phyloP scores from a whole-genome alignment of 306 rosid genomes.

The Acmispon strigosus region DNA sequence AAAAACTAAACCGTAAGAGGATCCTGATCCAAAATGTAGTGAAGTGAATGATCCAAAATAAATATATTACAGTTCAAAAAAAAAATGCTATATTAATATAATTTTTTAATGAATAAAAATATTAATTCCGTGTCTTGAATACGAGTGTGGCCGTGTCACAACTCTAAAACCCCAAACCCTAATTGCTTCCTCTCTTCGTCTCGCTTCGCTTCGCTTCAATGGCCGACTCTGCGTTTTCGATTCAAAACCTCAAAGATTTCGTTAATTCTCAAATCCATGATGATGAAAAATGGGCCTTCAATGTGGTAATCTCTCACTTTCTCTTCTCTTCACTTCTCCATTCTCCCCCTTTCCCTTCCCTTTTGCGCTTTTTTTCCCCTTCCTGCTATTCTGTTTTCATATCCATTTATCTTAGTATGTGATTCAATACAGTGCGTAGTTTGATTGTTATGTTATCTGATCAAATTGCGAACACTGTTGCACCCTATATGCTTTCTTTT shows the following conservation, averaged over 20 bases:
- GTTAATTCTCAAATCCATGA: constrained; percentile 53
- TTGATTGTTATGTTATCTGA: background rate
- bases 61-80: no score
- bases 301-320: constrained; percentile 40
- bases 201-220: constrained; percentile 24
- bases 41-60: no score
- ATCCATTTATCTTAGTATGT: background rate
- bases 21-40: no score
- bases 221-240: constrained; percentile 48
- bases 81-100: no score
- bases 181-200: background rate
- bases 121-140: background rate
- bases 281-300: constrained; percentile 80
- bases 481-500: background rate
- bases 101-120: no score
- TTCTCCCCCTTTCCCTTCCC: background rate
- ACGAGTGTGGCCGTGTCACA: no score
- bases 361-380: background rate
- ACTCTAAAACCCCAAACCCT: constrained; percentile 40
- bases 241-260: constrained; percentile 53
- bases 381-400: background rate
- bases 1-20: no score
- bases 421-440: background rate
- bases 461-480: background rate
- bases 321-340: background rate